Evolutionary conservation across 306 rosid species (phyloP), one percentile per base, ranked within the genome.

Genomic region (Gynostemma pentaphyllum): DNA sequence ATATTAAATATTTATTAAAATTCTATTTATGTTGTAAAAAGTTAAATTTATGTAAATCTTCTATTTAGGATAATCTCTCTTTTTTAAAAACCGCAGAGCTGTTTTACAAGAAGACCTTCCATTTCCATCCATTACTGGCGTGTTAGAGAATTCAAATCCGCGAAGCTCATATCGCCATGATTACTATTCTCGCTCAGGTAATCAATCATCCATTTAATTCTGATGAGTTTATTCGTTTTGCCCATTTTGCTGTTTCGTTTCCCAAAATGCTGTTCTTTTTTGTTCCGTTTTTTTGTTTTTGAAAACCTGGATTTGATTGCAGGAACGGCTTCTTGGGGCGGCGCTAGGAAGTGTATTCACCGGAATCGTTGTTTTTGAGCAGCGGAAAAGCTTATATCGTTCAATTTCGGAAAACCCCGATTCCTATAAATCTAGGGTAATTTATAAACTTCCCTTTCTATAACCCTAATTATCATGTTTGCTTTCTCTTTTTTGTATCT

Each of bases 251-350:
- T 19, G 13, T 24, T 36, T 4, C 18, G 23, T 13, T 60, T 61
- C 7, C 11, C 7, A n/a, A n/a, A 18, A 21, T 60, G 13, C 37
- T 60, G 23, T 61, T 8, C 12, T 42, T 14, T 14, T 61, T 19
- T 40, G 39, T 40, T 14, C 12, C 12, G 3, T 61, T 42, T 42
- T 41, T 41, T 7, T n/a, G n/a, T n/a, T n/a, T n/a, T n/a, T 22
- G 23, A 50, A 39, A 4, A 13, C 39, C 34, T 23, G 12, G n/a
- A 37, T 61, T 24, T 5, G 15, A 60, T 40, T 70, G 52, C 77
- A 85, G 97, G 95, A 90, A 68, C 90, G 94, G 72, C 75, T 90
- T 3, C 76, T 90, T n/a, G 97, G 95, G 48, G 86, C 81, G 68
- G 81, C 97, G 42, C 68, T 86, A 50, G 99, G 97, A 62, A 77